These are phyloP conservation scores for Trypanosoma conorhini DNA, from an alignment of 208 protist genomes.

Conservation along the genomic window DNA sequence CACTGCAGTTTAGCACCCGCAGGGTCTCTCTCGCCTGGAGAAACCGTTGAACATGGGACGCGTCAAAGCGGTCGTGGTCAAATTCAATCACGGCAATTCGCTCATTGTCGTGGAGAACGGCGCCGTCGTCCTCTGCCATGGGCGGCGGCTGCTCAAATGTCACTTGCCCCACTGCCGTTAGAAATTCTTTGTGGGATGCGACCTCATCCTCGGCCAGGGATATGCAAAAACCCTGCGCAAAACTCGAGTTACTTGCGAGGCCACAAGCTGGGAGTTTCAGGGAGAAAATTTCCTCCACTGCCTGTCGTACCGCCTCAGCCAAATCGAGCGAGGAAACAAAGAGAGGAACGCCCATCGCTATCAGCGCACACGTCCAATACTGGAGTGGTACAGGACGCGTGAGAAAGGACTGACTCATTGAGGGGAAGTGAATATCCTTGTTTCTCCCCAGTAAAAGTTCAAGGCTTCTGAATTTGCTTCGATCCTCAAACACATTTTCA, in stretches of 20 bases:
- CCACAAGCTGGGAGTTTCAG: slow-evolving; percentile 16
- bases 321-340: slow-evolving; percentile 33
- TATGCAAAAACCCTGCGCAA: slow-evolving; percentile 52
- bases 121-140: slow-evolving; percentile 25
- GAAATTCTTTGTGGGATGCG: slow-evolving; percentile 27
- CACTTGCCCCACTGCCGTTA: slow-evolving; percentile 28
- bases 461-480: slow-evolving; percentile 74
- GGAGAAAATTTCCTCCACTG: slow-evolving; percentile 52
- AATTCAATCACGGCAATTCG: slow-evolving; percentile 68
- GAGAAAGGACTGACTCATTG: slow-evolving; percentile 64
- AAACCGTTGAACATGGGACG: slow-evolving; percentile 43
- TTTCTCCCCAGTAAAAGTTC: slow-evolving; percentile 81
- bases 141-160: slow-evolving; percentile 23
- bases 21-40: slow-evolving; percentile 43
- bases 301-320: slow-evolving; percentile 36
- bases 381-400: slow-evolving; percentile 57
- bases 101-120: slow-evolving; percentile 27
- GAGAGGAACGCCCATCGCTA: slow-evolving; percentile 47
- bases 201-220: slow-evolving; percentile 30
- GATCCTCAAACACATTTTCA: slow-evolving; percentile 88
- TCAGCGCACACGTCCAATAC: slow-evolving; percentile 62
- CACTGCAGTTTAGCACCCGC: slow-evolving; percentile 35
- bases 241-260: slow-evolving; percentile 41
- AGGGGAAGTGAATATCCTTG: slow-evolving; percentile 67
- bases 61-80: slow-evolving; percentile 47